Evolutionary conservation across 2,329 filamentous ascomycete species (phyloP).

Genomic region (Aspergillus phoenicis): DNA sequence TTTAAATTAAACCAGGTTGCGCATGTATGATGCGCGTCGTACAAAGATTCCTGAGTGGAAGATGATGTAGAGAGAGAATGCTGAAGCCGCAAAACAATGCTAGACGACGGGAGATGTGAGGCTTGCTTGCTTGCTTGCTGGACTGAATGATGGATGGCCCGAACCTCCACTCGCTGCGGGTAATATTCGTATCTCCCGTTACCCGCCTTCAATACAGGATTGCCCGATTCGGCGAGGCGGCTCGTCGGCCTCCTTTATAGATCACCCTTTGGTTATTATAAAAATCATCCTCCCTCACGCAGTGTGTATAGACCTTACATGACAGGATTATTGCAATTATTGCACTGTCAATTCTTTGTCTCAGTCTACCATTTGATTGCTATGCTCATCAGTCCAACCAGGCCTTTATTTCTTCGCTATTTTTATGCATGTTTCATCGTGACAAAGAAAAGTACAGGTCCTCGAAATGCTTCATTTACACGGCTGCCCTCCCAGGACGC

Average conservation of each 20-base stretch:
- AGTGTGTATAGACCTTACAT: neutral
- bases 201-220: constrained; percentile 1
- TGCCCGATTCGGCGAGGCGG: constrained; percentile 15
- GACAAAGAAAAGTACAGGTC: neutral
- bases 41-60: neutral
- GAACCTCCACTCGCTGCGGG: neutral
- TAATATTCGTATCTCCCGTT: neutral
- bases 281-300: neutral
- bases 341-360: neutral
- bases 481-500: constrained; percentile 1
- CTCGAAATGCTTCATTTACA: neutral
- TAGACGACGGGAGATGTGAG: neutral
- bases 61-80: neutral
- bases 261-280: no score
- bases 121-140: no score
- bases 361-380: no score
- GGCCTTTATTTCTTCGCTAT: neutral
- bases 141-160: neutral
- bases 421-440: neutral
- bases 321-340: neutral
- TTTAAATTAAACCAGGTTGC: neutral
- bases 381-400: neutral
- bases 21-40: neutral
- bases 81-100: neutral
- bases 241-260: neutral